These are phyloP conservation scores for Extremus antarcticus DNA, from an alignment of 495 filamentous ascomycete species.

Conservation along the genomic window DNA sequence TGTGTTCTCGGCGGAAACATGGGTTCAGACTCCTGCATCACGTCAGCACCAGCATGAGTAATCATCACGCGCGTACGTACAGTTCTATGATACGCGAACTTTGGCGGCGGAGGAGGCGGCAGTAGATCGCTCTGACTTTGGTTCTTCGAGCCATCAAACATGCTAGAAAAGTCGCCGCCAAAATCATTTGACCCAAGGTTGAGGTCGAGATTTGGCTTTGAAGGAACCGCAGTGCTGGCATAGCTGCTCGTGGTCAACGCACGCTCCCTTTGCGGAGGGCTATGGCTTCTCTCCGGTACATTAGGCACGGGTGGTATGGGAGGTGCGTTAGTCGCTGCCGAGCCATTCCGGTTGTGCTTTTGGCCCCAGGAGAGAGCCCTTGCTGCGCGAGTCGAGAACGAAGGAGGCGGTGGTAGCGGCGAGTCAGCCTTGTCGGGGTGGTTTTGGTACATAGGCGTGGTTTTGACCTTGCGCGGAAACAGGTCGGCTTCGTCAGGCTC, in stretches of 20 bases:
- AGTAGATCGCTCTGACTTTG: not conserved
- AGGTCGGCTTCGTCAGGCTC: slow-evolving; percentile 18
- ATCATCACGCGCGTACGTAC: slow-evolving; percentile 7
- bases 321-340: not conserved
- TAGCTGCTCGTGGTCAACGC: slow-evolving; percentile 31
- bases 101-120: slow-evolving; percentile 4
- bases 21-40: slow-evolving; percentile 21
- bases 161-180: slow-evolving; percentile 25
- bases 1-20: slow-evolving; percentile 17
- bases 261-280: slow-evolving; percentile 13
- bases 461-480: slow-evolving; percentile 13
- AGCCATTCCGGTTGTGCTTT: slow-evolving; percentile 6
- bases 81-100: slow-evolving; percentile 11
- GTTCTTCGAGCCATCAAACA: slow-evolving; percentile 22
- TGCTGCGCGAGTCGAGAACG: slow-evolving; percentile 11
- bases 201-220: slow-evolving; percentile 25
- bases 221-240: slow-evolving; percentile 31
- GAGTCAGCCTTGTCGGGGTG: slow-evolving; percentile 1
- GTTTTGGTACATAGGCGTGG: slow-evolving; percentile 7
- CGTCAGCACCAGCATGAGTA: slow-evolving; percentile 6
- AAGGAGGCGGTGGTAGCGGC: slow-evolving; percentile 18
- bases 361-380: slow-evolving; percentile 20
- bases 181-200: slow-evolving; percentile 21
- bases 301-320: not conserved
- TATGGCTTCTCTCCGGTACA: not conserved